Evolutionary conservation across 2,329 filamentous ascomycete genomes (phyloP), one percentile per base, ranked within the genome.

Genomic region (Aspergillus caelatus): DNA sequence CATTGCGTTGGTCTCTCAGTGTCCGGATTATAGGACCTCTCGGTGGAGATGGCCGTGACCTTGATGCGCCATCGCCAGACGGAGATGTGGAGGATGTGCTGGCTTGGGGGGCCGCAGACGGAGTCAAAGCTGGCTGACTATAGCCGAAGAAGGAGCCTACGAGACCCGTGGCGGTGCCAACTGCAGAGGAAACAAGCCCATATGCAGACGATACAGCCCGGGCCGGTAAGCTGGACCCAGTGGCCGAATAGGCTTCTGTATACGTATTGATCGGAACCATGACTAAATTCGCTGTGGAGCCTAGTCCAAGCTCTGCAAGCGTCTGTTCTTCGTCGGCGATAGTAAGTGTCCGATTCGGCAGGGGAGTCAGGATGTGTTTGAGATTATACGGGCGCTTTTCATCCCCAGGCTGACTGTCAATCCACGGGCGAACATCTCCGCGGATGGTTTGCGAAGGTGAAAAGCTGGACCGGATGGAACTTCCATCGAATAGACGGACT

Each of bases 401-500:
- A 50, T 86, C 85, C 12, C 77, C 81, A 65, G 87, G 82, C 41
- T 86, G 82, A 62, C 84, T 81, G 60, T 94, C 91, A 9, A 98
- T 85, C 91, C 93, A 97, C 8, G 82, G 79, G 9, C 94, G 86
- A 1, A 98, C 89, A 50, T 92, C 86, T 8, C 77, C 81, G 8
- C 81, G 77, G 4, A 97, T 83, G 0, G 85, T 91, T 8, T 86
- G 82, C 2, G 81, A 80, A 26, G 88, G 86, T 12, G 87, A 81
- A 75, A 97, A 96, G 21, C 86, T 88, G 4, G 84, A 85, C 46
- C 93, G 88, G 21, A 97, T 86, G 1, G 89, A 93, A 12, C 89
- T 89, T 11, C 94, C 94, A 73, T 97, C 93, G 62, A 96, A 91
- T 0, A 97, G 82, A 9, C 94, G 87, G 21, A 97, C 86, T 71